Base-by-base conservation (phyloP, 495 filamentous ascomycete species). In the Aspergillus ostianus region DNA sequence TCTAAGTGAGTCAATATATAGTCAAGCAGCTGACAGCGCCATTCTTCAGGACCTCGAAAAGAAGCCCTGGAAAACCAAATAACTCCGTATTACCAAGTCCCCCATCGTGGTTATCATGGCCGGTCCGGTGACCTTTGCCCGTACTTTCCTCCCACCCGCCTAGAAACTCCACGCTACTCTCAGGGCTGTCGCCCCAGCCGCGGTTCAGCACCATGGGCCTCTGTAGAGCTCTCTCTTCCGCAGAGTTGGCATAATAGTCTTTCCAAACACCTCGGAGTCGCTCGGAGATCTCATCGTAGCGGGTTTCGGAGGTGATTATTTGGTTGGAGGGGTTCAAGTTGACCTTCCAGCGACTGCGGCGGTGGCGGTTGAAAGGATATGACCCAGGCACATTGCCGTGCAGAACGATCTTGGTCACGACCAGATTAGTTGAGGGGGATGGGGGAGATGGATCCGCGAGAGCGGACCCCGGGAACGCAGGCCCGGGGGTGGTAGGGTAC, bases 11-110 rank as follows among this genome's bases (percentile, higher is more conserved):
- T 85, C 62, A 94, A 73, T 90, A 96, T 10, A 96, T 85, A n/a
- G 92, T 97, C 64, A 98, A 76, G 32, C 88, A 88, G 70, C 90
- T 93, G 32, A 98, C 91, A 47, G 85, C 87, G 4, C 88, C 91
- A 68, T 94, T 97, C 85, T 90, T 94, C 73, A 97, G 73, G 12
- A 98, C 93, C 75, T 98, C 94, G 75, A 97, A 98, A 19, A 97
- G 81, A 67, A 97, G 76, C 3, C 94, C 94, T 1, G 93, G 94
- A 69, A 95, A 98, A 12, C 93, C 92, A 79, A 91, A 98, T 15
- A 98, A 73, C 65, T 93, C 93, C 23, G 90, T 94, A 56, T 91
- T 94, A 17, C 85, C 80, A 71, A 91, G 66, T 21, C 76, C 73
- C 26, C 84, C 84, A 64, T 87, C 87, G 48, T 76, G 83, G 29